Percentiles rank a stretch among this genome's conserved stretches.
phyloP scores from a whole-genome alignment of 768 basidiomycete species.

The Boletus coccyginus region DNA sequence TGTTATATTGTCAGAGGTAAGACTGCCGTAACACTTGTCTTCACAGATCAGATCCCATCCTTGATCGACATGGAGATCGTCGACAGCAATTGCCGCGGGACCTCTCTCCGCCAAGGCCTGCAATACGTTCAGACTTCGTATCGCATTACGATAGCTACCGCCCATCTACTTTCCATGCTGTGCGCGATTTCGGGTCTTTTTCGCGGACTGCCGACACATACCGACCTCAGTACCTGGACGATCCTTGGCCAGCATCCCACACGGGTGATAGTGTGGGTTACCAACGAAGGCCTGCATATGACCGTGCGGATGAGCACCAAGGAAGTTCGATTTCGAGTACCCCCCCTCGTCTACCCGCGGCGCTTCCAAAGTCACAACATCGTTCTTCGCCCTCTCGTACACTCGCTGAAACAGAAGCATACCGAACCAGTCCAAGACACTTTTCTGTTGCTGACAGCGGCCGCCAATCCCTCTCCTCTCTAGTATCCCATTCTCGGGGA shows the following conservation, averaged over 20 bases:
- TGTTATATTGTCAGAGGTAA: slow-evolving; percentile 28
- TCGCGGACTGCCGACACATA: slow-evolving; percentile 47
- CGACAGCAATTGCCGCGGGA: slow-evolving; percentile 34
- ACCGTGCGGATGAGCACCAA: slow-evolving; percentile 26
- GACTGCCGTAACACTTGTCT: slow-evolving; percentile 13
- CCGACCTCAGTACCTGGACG: slow-evolving; percentile 44
- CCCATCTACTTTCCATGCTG: slow-evolving; percentile 35
- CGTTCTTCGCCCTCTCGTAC: slow-evolving; percentile 26
- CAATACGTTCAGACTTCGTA: slow-evolving; percentile 32
- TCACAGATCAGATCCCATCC: slow-evolving; percentile 25
- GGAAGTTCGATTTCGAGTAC: slow-evolving; percentile 34
- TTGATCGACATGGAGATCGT: slow-evolving; percentile 38
- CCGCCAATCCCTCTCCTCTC: slow-evolving; percentile 18
- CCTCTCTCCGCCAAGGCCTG: slow-evolving; percentile 36
- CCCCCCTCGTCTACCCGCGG: slow-evolving; percentile 24
- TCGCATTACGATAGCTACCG: slow-evolving; percentile 50
- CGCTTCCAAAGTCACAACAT: slow-evolving; percentile 17
- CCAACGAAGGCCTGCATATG: slow-evolving; percentile 20
- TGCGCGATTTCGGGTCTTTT: slow-evolving; percentile 39
- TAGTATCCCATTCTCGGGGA: slow-evolving; percentile 22
- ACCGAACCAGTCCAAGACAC: slow-evolving; percentile 1
- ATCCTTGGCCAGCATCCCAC: slow-evolving; percentile 30
- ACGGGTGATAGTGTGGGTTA: slow-evolving; percentile 31
- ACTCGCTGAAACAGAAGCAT: slow-evolving; percentile 2
- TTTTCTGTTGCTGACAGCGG: slow-evolving; percentile 7